Base-by-base conservation (phyloP, 768 basidiomycete species). In the Ramaria sp. region DNA sequence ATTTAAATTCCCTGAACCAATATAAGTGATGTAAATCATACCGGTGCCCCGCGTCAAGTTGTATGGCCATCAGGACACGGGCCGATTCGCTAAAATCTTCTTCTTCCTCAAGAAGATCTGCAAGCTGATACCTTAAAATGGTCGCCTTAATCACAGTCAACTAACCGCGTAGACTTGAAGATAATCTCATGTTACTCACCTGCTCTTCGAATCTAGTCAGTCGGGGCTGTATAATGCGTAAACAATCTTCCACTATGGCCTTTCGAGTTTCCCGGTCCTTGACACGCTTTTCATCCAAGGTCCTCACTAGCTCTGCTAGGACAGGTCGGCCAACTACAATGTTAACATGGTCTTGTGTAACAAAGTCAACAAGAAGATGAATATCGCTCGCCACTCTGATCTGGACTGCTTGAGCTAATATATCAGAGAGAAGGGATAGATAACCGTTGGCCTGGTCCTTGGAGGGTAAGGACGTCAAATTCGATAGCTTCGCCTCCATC, bases 1-100 rank as follows among this genome's bases (percentile, higher is more conserved):
- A 22, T 15, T 31, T 41, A 48, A n/a, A 20, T 20, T 17, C 15
- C 43, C 19, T 46, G 4, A 11, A 30, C 22, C 11, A 13, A 24
- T 34, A 24, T 10, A 41, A 34, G 19, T 20, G 33, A 27, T 19
- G 41, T 13, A 15, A 38, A 27, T 64, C 77, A 63, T 60, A 91
- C 94, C 92, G 80, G 67, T 88, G 83, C 30, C 86, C 84, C 22
- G 90, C 86, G 68, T 98, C 95, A 42, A 96, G 75, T 6, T 91
- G 92, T 42, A 98, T 91, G 41, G 85, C 84, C 81, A 91, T 94
- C 42, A 98, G 78, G 37, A 95, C 87, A 52, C 84, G 83, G 0
- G 96, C 96, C 13, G 96, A 92, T 51, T 84, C 88, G 59, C 84
- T 86, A 88, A 92, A 98, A 67, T 92, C 91, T 68, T 99, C 94